Evolutionary conservation across 768 basidiomycete species (phyloP).

Genomic region (Lactarius vividus): DNA sequence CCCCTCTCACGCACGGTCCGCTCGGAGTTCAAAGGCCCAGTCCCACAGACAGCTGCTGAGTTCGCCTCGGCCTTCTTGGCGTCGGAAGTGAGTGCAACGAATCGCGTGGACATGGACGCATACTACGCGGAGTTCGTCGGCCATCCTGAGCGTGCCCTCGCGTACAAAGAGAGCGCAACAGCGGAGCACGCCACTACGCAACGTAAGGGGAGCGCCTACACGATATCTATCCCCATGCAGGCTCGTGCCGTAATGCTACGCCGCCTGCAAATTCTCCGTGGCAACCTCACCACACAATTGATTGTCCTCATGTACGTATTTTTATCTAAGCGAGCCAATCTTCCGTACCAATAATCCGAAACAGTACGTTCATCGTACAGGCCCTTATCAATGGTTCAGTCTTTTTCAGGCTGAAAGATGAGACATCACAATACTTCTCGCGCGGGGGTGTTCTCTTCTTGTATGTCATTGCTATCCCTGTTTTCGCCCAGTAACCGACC

Average conservation of each 20-base stretch:
- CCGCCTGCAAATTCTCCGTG: constrained; percentile 38
- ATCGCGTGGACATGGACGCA: constrained; percentile 45
- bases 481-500: background rate
- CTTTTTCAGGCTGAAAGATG: constrained; percentile 54
- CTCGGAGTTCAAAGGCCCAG: constrained; percentile 37
- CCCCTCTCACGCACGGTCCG: constrained; percentile 54
- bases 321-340: background rate
- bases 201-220: constrained; percentile 40
- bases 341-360: background rate
- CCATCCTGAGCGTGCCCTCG: constrained; percentile 40
- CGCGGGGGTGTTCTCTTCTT: constrained; percentile 79
- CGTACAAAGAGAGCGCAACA: constrained; percentile 47
- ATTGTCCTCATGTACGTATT: constrained; percentile 31
- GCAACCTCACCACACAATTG: constrained; percentile 33
- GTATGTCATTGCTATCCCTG: constrained; percentile 36
- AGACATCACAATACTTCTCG: constrained; percentile 66
- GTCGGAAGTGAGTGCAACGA: constrained; percentile 41
- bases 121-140: constrained; percentile 48
- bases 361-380: constrained; percentile 54
- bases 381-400: constrained; percentile 59
- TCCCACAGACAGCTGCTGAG: constrained; percentile 56
- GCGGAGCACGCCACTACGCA: constrained; percentile 51
- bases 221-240: constrained; percentile 38
- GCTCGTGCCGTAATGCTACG: constrained; percentile 37
- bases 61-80: constrained; percentile 42